Evolutionary conservation across 331 rosid genomes (phyloP).

Genomic region (Rhamnella rubrinervis): DNA sequence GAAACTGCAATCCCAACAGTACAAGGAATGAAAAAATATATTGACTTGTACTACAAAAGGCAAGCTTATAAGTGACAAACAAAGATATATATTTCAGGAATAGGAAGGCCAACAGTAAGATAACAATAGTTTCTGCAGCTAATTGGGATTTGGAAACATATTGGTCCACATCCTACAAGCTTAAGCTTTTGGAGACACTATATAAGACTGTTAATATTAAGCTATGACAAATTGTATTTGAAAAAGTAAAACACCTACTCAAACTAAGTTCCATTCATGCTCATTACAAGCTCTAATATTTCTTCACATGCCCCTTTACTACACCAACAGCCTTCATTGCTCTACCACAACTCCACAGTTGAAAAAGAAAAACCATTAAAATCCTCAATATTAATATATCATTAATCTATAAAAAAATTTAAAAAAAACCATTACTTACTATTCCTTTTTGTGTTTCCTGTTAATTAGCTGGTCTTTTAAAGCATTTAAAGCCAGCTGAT

Average conservation of each 20-base stretch:
- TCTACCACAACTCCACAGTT: constrained; percentile 97
- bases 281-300: constrained; percentile 95
- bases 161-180: neutral
- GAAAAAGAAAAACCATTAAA: constrained; percentile 41
- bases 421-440: constrained; percentile 20
- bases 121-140: neutral
- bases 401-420: too few relatives aligned
- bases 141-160: neutral
- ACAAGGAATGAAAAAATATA: too few relatives aligned
- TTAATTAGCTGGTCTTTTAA: too few relatives aligned
- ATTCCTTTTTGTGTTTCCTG: neutral
- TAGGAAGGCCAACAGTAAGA: neutral
- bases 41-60: constrained; percentile 24
- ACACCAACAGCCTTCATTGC: constrained; percentile 99
- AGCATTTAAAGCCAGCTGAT: too few relatives aligned
- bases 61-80: neutral
- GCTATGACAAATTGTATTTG: constrained; percentile 10
- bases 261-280: constrained; percentile 99
- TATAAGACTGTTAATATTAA: neutral
- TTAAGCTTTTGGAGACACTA: neutral
- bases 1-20: too few relatives aligned
- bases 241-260: constrained; percentile 82
- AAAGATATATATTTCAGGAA: neutral
- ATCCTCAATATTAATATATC: neutral
- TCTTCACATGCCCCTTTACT: constrained; percentile 98